These are phyloP conservation scores for Exobasidium rhododendri DNA, from an alignment of 1,284 basidiomycete genomes.

Conservation along the genomic window DNA sequence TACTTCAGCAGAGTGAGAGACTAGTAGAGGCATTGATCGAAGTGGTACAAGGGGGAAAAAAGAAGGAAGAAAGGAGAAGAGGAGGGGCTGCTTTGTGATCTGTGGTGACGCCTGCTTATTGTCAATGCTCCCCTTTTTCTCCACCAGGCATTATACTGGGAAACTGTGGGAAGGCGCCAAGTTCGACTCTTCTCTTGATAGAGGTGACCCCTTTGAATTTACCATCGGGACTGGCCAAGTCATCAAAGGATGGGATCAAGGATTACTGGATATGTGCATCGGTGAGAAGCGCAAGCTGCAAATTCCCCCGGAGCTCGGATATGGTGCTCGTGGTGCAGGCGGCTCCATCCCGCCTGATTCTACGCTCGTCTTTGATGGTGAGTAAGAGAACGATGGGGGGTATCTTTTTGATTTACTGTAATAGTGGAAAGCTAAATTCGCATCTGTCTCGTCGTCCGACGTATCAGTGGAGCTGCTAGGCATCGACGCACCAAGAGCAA, in stretches of 20 bases:
- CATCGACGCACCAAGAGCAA: conserved; percentile 16
- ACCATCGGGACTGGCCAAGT: conserved; percentile 71
- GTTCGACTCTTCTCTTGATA: conserved; percentile 73
- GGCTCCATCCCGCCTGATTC: conserved; percentile 76
- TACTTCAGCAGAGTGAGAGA: conserved; percentile 20
- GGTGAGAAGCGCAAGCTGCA: conserved; percentile 81
- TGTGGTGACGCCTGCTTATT: conserved; percentile 1
- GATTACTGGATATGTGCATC: conserved; percentile 72
- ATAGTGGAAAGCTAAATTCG: neutral
- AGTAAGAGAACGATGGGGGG: too few relatives aligned
- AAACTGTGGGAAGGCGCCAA: conserved; percentile 69
- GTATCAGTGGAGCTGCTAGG: conserved; percentile 18
- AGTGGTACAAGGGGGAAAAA: conserved; percentile 3
- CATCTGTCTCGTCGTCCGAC: neutral
- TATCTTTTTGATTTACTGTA: neutral
- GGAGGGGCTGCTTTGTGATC: neutral
- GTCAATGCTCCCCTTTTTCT: neutral
- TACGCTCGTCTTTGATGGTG: conserved; percentile 77
- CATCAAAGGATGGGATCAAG: conserved; percentile 64
- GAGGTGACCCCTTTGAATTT: conserved; percentile 61
- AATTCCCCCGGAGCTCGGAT: conserved; percentile 38
- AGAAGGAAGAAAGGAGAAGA: neutral
- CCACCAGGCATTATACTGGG: conserved; percentile 63
- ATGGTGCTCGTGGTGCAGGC: conserved; percentile 73
- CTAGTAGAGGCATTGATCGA: neutral